Conservation (phyloP, 2,329 filamentous ascomycete genomes). For the Calonectria multiphialidica region DNA sequence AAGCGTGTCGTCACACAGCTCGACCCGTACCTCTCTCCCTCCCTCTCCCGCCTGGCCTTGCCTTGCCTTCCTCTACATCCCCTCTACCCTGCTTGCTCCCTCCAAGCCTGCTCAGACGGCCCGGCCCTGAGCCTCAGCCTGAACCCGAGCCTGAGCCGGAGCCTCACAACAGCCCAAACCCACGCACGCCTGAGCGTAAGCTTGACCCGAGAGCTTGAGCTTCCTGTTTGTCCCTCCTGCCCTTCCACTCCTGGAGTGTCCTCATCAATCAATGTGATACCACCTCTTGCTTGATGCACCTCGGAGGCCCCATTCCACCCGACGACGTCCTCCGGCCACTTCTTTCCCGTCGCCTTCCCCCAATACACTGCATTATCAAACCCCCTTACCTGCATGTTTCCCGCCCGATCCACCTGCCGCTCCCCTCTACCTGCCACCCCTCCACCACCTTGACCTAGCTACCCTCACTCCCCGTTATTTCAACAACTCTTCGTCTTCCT, state of each 20-base stretch:
- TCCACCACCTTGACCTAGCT: constrained; percentile 47
- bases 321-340: constrained; percentile 43
- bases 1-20: constrained; percentile 33
- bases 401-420: constrained; percentile 58
- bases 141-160: constrained; percentile 27
- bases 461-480: constrained; percentile 49
- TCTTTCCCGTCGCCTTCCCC: constrained; percentile 48
- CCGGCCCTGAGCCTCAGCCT: constrained; percentile 32
- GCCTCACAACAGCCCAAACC: constrained; percentile 14
- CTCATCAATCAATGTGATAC: constrained; percentile 51
- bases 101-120: neutral
- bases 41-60: neutral
- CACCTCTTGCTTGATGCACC: constrained; percentile 50
- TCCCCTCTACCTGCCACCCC: constrained; percentile 49
- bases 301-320: constrained; percentile 47
- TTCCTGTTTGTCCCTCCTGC: constrained; percentile 4
- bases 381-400: constrained; percentile 60
- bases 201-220: constrained; percentile 22
- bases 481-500: constrained; percentile 43
- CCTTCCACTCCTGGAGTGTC: constrained; percentile 47
- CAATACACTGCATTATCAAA: constrained; percentile 49
- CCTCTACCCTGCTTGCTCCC: neutral
- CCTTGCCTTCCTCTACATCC: neutral
- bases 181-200: constrained; percentile 33
- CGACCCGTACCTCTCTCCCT: constrained; percentile 8